phyloP scores from a whole-genome alignment of 495 filamentous ascomycete genomes.

The Daldinia childiae region DNA sequence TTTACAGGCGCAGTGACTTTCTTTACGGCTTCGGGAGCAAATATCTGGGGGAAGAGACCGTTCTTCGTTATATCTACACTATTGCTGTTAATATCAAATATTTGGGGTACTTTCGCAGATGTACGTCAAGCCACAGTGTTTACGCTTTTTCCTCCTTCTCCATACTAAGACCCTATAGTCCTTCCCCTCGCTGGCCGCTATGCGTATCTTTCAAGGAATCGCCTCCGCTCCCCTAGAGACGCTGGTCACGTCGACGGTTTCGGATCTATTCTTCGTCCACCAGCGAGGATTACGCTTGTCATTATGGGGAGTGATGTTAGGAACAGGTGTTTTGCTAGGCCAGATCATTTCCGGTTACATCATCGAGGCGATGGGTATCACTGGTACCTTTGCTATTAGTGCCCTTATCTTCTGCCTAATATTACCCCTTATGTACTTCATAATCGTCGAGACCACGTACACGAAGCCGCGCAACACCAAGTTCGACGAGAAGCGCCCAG shows the following conservation, averaged over 20 bases:
- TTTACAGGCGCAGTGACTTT: constrained; percentile 48
- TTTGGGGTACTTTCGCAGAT: constrained; percentile 49
- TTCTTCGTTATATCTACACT: constrained; percentile 50
- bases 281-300: constrained; percentile 38
- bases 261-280: constrained; percentile 67
- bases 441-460: constrained; percentile 50
- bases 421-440: constrained; percentile 46
- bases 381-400: constrained; percentile 47
- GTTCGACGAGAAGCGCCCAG: constrained; percentile 19
- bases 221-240: constrained; percentile 67
- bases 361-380: constrained; percentile 47
- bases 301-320: constrained; percentile 40
- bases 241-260: constrained; percentile 66
- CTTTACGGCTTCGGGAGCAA: constrained; percentile 50
- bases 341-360: constrained; percentile 54
- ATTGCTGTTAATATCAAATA: constrained; percentile 41
- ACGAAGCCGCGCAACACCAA: constrained; percentile 23
- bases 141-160: neutral
- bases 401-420: constrained; percentile 47
- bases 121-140: constrained; percentile 8
- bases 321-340: constrained; percentile 45
- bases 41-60: constrained; percentile 51
- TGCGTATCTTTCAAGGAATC: constrained; percentile 65
- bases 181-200: constrained; percentile 48
- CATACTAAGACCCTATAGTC: constrained; percentile 28